Evolutionary conservation across 371 early-diverging fungal genomes (phyloP), one percentile per base, ranked within the genome.

Genomic region (Syncephalastrum racemosum): DNA sequence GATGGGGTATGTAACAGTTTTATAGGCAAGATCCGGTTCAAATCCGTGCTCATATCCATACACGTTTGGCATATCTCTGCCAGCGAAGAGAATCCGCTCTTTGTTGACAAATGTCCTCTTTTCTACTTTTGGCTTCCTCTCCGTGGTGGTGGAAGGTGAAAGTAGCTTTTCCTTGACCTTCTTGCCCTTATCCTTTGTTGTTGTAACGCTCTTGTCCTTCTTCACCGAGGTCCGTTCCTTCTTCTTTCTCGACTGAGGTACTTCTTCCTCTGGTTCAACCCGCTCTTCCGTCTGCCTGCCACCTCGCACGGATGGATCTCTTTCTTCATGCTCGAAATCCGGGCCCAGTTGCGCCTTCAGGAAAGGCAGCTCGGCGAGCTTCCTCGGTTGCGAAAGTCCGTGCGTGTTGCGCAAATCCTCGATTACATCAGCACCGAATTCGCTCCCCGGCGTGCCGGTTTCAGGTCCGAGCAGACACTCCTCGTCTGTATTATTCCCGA

Each of bases 331-430:
- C 48, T 52, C 54, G 36, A 60, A 70, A n/a, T 68, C 51, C 46
- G 59, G 63, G 52, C 64, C 52, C 77, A 77, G 71, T 46, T 77
- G 77, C 0, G 77, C 77, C 45, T 67, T 62, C 2, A 77, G 31
- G 36, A 71, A 77, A 0, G 57, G 59, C 12, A 71, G 19, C 43
- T 60, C 49, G 19, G 42, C 53, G 4, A 45, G 39, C 15, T 58
- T 52, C 45, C 55, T 60, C 16, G 40, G 49, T n/a, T 46, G 39
- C 15, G 60, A 50, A 0, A 66, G 3, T 18, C 50, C 53, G 15
- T 65, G n/a, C 15, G 56, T 15, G 0, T 49, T 16, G 3, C 19
- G 27, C 41, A 19, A 2, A 13, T 56, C 44, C 43, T 46, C 24
- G 13, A 63, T 41, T 10, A 24, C 52, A 19, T 56, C 44, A 6